Base-by-base conservation (phyloP, 192 early-diverging fungal genomes). In the Chytriomyces sp. region DNA sequence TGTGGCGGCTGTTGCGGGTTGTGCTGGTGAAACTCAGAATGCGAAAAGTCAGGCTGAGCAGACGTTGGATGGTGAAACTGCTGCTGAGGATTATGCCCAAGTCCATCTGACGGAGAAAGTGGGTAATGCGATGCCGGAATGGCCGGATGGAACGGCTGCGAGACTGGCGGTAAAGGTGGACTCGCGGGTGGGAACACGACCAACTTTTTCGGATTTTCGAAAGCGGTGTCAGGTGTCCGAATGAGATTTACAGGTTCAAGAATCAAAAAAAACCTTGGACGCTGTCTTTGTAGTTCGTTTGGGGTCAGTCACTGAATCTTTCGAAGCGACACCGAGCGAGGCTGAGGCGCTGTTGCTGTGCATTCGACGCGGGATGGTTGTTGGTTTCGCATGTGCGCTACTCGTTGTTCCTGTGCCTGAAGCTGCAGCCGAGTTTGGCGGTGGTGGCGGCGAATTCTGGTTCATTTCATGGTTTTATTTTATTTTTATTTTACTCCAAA, bases 241-340 rank as follows among this genome's bases (percentile, higher is more conserved):
- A 23, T 0, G 5, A 18, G 28, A n/a, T 35, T n/a, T 35, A 35
- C 35, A 1, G 4, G 35, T 35, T 35, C 35, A 4, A 35, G 35
- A 35, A 35, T 35, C 35, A 35, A 35, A 35, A 35, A 35, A 4
- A 35, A 71, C 69, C 69, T 71, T 71, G 9, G 69, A 71, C 7
- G 50, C 47, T 57, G 69, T 71, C 50, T 71, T 71, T 44, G 69
- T 71, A 18, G 69, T 71, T 1, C 69, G 69, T 45, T 71, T n/a
- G 49, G 69, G 69, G 23, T 23, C 67, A 13, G 53, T 57, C 63
- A 26, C 24, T 1, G 63, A 64, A 2, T 13, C 18, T 13, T 16
- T 26, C 63, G 63, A 43, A 43, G 63, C 26, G 18, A 26, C 26
- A 11, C 63, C 18, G 18, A 13, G 63, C 18, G 16, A 16, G 16